phyloP scores from a whole-genome alignment of 164 flowering plant genomes.

The Dillenia suffruticosa region DNA sequence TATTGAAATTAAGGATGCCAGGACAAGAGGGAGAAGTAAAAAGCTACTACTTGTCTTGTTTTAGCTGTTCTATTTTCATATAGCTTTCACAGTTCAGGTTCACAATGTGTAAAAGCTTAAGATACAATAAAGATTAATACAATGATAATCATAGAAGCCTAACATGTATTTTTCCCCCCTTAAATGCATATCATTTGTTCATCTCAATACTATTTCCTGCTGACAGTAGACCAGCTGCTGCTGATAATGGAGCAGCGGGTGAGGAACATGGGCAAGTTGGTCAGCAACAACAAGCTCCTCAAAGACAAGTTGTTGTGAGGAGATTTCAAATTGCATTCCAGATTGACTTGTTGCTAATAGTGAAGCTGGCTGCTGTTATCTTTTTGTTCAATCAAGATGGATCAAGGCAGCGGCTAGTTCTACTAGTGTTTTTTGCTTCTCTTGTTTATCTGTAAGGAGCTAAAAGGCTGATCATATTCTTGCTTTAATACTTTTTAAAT shows the following conservation, averaged over 20 bases:
- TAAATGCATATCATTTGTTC: too few relatives aligned
- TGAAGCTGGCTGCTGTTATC: conserved; percentile 90
- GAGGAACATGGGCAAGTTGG: conserved; percentile 64
- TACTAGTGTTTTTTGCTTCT: conserved; percentile 70
- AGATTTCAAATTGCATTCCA: conserved; percentile 92
- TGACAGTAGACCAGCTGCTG: conserved; percentile 39
- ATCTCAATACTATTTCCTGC: background rate
- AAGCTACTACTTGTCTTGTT: too few relatives aligned
- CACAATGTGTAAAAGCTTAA: too few relatives aligned
- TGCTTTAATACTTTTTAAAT: too few relatives aligned
- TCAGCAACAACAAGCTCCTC: conserved; percentile 51
- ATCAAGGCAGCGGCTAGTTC: conserved; percentile 77
- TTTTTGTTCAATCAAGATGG: conserved; percentile 97
- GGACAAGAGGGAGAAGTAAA: too few relatives aligned
- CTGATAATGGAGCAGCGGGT: conserved; percentile 45
- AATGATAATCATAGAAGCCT: too few relatives aligned
- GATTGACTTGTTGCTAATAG: conserved; percentile 73
- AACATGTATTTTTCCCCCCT: too few relatives aligned
- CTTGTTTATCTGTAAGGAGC: conserved; percentile 80
- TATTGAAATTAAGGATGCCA: too few relatives aligned
- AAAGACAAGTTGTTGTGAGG: conserved; percentile 76
- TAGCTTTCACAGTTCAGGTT: too few relatives aligned
- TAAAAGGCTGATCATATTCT: background rate
- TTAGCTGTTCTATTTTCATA: too few relatives aligned
- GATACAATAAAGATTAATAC: too few relatives aligned